These are phyloP conservation scores for Elsinoe batatas DNA, from an alignment of 2,329 filamentous ascomycete genomes.

Conservation along the genomic window DNA sequence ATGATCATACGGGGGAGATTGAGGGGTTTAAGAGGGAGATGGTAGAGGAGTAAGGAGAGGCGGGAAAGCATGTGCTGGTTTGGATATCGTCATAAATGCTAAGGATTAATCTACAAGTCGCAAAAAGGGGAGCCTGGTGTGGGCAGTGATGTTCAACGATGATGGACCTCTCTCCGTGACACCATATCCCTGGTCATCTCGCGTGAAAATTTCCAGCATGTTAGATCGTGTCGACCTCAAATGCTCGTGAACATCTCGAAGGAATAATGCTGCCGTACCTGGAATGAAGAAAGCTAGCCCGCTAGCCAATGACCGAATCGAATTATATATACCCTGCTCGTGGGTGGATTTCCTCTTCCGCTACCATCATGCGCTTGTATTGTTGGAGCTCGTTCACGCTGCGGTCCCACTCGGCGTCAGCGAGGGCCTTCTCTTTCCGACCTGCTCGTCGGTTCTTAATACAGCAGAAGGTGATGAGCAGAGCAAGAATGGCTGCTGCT, in stretches of 20 bases:
- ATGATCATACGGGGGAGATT: constrained; percentile 12
- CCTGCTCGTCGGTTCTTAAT: constrained; percentile 41
- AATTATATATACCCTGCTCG: constrained; percentile 9
- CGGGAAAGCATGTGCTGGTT: background rate
- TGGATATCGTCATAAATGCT: constrained; percentile 10
- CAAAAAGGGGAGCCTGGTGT: background rate
- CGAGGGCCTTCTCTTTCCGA: constrained; percentile 38
- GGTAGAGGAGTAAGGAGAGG: background rate
- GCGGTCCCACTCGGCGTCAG: constrained; percentile 38
- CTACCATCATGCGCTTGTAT: constrained; percentile 13
- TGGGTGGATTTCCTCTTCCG: constrained; percentile 12
- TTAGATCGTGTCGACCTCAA: background rate
- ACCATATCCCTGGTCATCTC: background rate
- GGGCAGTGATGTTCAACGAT: background rate
- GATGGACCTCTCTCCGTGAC: background rate
- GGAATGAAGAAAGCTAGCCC: constrained; percentile 6
- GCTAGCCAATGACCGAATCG: constrained; percentile 1
- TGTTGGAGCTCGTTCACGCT: constrained; percentile 27
- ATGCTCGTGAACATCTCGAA: constrained; percentile 1
- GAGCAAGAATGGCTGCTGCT: constrained; percentile 27
- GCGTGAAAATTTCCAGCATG: constrained; percentile 6
- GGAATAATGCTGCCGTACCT: background rate
- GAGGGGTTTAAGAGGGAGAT: background rate
- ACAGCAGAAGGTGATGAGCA: constrained; percentile 35
- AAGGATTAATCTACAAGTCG: constrained; percentile 1